Evolutionary conservation across 768 basidiomycete genomes (phyloP).

Genomic region (Suillus subaureus): DNA sequence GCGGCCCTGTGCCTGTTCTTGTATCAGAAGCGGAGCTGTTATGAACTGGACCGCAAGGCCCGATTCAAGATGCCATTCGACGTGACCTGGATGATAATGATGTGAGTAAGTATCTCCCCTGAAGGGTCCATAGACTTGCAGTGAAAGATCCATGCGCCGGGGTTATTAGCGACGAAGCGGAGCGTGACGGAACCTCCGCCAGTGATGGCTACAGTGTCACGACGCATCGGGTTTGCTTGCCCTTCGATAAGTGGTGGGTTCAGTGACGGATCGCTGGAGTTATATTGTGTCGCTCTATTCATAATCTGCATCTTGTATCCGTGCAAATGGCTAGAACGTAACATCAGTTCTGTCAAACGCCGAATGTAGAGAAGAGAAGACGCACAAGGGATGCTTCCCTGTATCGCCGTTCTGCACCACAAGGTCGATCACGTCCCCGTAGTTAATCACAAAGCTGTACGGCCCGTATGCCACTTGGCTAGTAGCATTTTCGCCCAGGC

Average conservation of each 20-base stretch:
- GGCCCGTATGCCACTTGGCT: constrained; percentile 76
- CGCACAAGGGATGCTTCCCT: constrained; percentile 86
- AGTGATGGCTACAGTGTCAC: constrained; percentile 86
- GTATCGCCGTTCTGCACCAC: constrained; percentile 71
- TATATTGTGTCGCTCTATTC: constrained; percentile 67
- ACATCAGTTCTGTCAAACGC: constrained; percentile 1
- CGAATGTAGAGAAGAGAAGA: constrained; percentile 11
- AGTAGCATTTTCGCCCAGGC: constrained; percentile 75
- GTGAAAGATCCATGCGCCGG: constrained; percentile 87
- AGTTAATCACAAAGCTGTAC: constrained; percentile 71
- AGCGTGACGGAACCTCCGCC: constrained; percentile 68
- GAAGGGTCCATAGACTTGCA: constrained; percentile 46
- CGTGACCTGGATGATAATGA: constrained; percentile 55
- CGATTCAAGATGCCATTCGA: constrained; percentile 83
- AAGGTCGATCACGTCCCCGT: constrained; percentile 77
- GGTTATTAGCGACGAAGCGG: constrained; percentile 87
- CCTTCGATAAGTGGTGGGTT: constrained; percentile 83
- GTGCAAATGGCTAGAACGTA: constrained; percentile 75
- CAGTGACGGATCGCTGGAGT: constrained; percentile 68
- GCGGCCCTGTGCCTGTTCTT: constrained; percentile 46
- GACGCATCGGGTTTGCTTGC: constrained; percentile 86
- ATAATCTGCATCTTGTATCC: constrained; percentile 89
- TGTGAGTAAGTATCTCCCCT: not conserved
- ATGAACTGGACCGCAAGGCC: constrained; percentile 88
- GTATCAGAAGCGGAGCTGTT: constrained; percentile 75